A percentile compares a stretch with the other conserved stretches of the same genome.
Conservation (phyloP, 225 moss, liverwort and hornwort genomes). For the Sphagnum tenellum region DNA sequence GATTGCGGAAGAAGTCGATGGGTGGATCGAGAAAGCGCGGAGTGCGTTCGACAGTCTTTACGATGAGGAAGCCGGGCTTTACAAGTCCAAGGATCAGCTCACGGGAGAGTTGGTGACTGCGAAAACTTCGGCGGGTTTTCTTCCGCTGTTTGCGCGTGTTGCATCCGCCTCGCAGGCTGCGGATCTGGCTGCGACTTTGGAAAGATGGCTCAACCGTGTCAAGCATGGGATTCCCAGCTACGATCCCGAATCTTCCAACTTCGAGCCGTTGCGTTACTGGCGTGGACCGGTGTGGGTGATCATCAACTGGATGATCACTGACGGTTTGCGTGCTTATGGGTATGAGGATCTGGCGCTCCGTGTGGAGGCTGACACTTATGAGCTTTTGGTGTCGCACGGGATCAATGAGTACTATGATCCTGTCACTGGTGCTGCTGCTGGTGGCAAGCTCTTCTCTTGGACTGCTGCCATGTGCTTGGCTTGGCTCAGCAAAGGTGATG, state of each 20-base stretch:
- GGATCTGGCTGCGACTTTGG: constrained; percentile 8
- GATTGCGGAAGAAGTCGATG: constrained; percentile 6
- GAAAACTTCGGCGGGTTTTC: constrained; percentile 14
- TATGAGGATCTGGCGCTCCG: constrained; percentile 7
- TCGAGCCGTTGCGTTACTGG: constrained; percentile 19
- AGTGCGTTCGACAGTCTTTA: constrained; percentile 12
- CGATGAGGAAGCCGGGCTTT: constrained; percentile 7
- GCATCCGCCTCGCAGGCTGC: constrained; percentile 9
- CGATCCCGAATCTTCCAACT: constrained; percentile 10
- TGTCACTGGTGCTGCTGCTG: constrained; percentile 13
- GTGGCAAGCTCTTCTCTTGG: constrained; percentile 18
- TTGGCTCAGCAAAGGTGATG: constrained; percentile 4
- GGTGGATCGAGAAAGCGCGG: constrained; percentile 4
- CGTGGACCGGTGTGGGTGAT: constrained; percentile 20
- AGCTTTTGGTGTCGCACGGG: constrained; percentile 8
- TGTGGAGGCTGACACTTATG: constrained; percentile 9
- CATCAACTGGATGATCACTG: constrained; percentile 23
- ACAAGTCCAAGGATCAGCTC: constrained; percentile 14
- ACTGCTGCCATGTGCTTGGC: constrained; percentile 23
- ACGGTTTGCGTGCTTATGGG: constrained; percentile 14
- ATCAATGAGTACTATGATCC: constrained; percentile 17
- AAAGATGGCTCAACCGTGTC: constrained; percentile 8
- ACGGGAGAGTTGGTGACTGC: constrained; percentile 9
- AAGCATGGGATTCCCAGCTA: constrained; percentile 12
- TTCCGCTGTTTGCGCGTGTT: constrained; percentile 17